Conservation (phyloP, 768 basidiomycete species). For the Pisolithus albus region DNA sequence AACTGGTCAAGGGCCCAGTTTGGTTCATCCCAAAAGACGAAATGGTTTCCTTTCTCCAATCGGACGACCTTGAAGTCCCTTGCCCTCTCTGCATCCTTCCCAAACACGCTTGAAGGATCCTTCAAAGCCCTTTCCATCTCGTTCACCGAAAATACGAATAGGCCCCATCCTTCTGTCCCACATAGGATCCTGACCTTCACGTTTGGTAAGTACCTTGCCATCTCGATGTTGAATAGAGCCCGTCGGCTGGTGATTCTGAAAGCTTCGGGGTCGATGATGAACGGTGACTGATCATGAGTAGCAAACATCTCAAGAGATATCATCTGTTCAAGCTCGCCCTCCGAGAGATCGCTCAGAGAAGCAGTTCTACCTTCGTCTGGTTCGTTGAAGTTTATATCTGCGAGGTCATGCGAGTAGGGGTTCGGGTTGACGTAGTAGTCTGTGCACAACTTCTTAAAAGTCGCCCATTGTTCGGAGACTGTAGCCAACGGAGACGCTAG, state of each 20-base stretch:
- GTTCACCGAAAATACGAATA: neutral
- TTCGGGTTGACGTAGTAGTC: neutral
- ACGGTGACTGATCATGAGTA: neutral
- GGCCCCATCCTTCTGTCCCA: neutral
- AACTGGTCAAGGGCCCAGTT: conserved; percentile 2
- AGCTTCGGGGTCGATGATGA: neutral
- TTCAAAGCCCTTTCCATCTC: conserved; percentile 1
- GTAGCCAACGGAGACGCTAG: neutral
- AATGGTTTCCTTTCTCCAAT: conserved; percentile 4
- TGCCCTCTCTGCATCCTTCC: conserved; percentile 1
- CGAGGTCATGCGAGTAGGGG: neutral
- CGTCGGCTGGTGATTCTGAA: neutral
- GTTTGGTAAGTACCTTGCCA: conserved; percentile 4
- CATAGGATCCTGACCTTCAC: conserved; percentile 2
- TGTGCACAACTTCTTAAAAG: conserved; percentile 1
- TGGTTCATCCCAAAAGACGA: conserved; percentile 4
- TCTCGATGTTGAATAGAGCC: conserved; percentile 3
- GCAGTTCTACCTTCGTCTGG: neutral
- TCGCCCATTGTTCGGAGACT: neutral
- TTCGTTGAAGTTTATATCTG: conserved; percentile 1
- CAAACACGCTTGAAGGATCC: neutral
- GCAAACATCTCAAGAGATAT: neutral
- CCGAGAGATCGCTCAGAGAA: conserved; percentile 1
- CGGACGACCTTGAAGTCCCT: neutral
- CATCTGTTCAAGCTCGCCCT: conserved; percentile 1